Evolutionary conservation across 805 yeast genomes (phyloP), one percentile per base, ranked within the genome.

Genomic region (Cyberlindnera mississippiensis): DNA sequence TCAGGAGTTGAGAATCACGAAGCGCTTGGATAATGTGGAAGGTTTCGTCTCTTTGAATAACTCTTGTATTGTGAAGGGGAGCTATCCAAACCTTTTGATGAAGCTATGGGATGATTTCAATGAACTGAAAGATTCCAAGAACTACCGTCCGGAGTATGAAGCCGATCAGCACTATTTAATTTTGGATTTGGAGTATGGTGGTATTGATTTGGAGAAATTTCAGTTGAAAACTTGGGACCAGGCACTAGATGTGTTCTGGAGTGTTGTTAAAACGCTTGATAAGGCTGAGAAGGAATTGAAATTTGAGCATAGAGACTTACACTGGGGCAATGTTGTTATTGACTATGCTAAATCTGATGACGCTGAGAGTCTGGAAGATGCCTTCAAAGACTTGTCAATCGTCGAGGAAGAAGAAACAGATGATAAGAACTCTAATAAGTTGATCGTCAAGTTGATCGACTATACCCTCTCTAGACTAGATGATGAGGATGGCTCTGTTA

Each of bases 291-390:
- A 64, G 13, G 55, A 62, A 28, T 63, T 65, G 45, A 67, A 72
- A 46, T 82, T 82, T 60, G 90, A 83, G 60, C 91, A 84, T 53
- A 68, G 91, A 35, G 86, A 83, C 57, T 60, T 84, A 44, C 83
- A 80, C 47, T 70, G 83, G 72, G 81, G 82, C 11, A 83, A 83
- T 53, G 65, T 83, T 40, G 63, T 80, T 13, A 63, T 83, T 14
- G 67, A 67, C 37, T 49, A 51, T 12, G 44, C 52, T 7, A 59
- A 28, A 22, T 31, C 34, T 7, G 36, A 28, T 14, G 40, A 38
- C 22, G 42, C 30, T 11, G 34, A 35, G 13, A 35, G 40, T 22
- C 37, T 53, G 19, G 57, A 50, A 22, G 53, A 52, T 35, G 50
- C 46, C 7, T 50, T 52, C 38, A 52, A 44, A 15, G 57, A 54